A percentile compares a stretch with the other conserved stretches of the same genome.
Evolutionary conservation across 75 land plant genomes (phyloP).

Genomic region (Pinus albicaulis): DNA sequence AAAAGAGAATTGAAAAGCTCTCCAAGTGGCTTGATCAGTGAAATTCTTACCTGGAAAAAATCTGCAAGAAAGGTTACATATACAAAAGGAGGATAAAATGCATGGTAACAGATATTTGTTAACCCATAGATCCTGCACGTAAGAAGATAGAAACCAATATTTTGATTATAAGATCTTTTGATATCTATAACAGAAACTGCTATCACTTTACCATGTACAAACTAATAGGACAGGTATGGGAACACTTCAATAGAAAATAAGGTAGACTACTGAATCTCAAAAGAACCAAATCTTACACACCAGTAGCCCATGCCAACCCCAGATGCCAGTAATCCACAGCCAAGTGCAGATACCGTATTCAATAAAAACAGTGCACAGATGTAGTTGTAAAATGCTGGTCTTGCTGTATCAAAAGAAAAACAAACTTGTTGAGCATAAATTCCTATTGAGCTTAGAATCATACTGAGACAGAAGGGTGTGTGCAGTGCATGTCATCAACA

Average conservation of each 20-base stretch:
- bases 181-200: neutral
- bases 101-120: conserved; percentile 68
- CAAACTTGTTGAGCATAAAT: neutral
- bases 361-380: conserved; percentile 58
- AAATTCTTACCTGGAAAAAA: conserved; percentile 63
- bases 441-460: neutral
- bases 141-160: conserved; percentile 4
- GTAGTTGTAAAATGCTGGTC: conserved; percentile 96
- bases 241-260: neutral
- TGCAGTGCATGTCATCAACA: neutral
- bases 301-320: conserved; percentile 91
- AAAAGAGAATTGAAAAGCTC: neutral
- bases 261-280: neutral
- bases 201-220: neutral
- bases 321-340: conserved; percentile 65
- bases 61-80: conserved; percentile 87
- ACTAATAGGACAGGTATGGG: neutral
- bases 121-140: conserved; percentile 66
- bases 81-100: conserved; percentile 91
- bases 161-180: neutral
- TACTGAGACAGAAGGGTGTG: neutral
- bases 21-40: neutral
- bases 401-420: conserved; percentile 53
- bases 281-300: conserved; percentile 25
- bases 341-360: conserved; percentile 55